These are phyloP conservation scores for Candida qinlingensis DNA, from an alignment of 805 yeast genomes.

Conservation along the genomic window DNA sequence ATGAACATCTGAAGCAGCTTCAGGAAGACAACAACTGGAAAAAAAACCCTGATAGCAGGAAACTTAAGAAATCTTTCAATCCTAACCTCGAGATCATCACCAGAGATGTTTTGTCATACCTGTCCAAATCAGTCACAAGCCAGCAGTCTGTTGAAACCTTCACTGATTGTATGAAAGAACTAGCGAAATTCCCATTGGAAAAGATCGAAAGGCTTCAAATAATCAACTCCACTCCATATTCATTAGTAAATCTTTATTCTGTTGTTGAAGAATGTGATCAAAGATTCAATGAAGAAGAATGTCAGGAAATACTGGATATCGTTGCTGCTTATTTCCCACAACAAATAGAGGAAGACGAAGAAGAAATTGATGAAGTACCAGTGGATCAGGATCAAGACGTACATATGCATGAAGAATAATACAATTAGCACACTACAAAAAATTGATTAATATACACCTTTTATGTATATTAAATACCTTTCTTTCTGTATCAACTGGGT, in stretches of 20 bases:
- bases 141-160: slow-evolving; percentile 25
- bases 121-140: slow-evolving; percentile 12
- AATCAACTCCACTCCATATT: slow-evolving; percentile 72
- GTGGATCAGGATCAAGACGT: slow-evolving; percentile 3
- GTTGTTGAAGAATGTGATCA: slow-evolving; percentile 90
- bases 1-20: slow-evolving; percentile 40
- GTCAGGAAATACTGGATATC: slow-evolving; percentile 52
- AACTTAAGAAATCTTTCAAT: slow-evolving; percentile 25
- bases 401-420: background rate
- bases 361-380: slow-evolving; percentile 6
- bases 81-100: slow-evolving; percentile 33
- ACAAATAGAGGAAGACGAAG: slow-evolving; percentile 8
- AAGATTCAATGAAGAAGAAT: slow-evolving; percentile 65
- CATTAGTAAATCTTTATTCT: slow-evolving; percentile 72
- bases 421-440: background rate
- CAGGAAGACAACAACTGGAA: slow-evolving; percentile 34
- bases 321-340: slow-evolving; percentile 49
- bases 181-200: slow-evolving; percentile 49
- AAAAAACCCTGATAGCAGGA: slow-evolving; percentile 6
- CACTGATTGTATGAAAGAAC: slow-evolving; percentile 24
- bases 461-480: background rate
- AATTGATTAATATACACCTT: background rate
- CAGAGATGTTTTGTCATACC: slow-evolving; percentile 25
- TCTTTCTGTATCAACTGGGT: background rate
- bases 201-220: slow-evolving; percentile 83